These are phyloP conservation scores for Aspergillus sp. DNA, from an alignment of 2,329 filamentous ascomycete species.

Conservation along the genomic window DNA sequence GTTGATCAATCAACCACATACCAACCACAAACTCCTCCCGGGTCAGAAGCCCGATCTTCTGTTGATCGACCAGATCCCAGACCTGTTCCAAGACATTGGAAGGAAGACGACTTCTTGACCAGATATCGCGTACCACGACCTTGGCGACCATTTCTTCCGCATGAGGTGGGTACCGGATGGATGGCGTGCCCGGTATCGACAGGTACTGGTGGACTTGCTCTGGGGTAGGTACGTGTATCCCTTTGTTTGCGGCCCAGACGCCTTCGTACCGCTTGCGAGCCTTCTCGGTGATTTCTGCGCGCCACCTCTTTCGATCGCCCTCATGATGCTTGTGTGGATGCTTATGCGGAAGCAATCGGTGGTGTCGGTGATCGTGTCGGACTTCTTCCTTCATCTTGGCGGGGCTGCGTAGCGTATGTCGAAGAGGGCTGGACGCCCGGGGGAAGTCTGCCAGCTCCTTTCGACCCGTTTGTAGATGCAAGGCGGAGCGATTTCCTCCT, in stretches of 20 bases:
- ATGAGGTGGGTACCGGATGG: conserved; percentile 21
- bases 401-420: conserved; percentile 42
- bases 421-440: conserved; percentile 40
- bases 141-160: conserved; percentile 43
- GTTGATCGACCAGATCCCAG: conserved; percentile 47
- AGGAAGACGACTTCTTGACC: conserved; percentile 47
- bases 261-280: conserved; percentile 51
- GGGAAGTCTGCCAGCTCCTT: conserved; percentile 29
- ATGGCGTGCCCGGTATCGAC: conserved; percentile 9
- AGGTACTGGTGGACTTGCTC: conserved; percentile 10
- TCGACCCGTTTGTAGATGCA: conserved; percentile 33
- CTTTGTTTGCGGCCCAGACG: conserved; percentile 51
- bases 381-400: conserved; percentile 36
- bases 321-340: conserved; percentile 51
- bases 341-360: conserved; percentile 38
- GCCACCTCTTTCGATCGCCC: conserved; percentile 48
- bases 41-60: conserved; percentile 36
- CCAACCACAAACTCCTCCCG: conserved; percentile 51
- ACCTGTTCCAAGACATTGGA: conserved; percentile 40
- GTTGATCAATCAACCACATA: conserved; percentile 52
- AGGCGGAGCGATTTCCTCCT: conserved; percentile 35
- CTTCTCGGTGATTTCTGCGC: conserved; percentile 42
- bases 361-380: conserved; percentile 28
- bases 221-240: conserved; percentile 32
- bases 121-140: conserved; percentile 49